phyloP scores from a whole-genome alignment of 768 basidiomycete genomes.

The Mycena galericulata region DNA sequence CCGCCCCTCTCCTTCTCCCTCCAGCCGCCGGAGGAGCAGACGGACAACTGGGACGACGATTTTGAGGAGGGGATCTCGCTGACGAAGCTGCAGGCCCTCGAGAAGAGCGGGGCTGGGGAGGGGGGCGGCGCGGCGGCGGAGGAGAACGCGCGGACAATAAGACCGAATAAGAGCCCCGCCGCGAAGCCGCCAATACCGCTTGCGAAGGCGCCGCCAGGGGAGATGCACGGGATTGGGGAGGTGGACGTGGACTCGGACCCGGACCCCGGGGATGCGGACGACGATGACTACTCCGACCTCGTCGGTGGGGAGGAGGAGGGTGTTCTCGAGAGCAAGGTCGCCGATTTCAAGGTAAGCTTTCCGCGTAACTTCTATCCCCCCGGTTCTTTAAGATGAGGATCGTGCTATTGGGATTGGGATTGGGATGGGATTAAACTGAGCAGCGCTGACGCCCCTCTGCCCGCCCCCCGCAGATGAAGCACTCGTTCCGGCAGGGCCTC shows the following conservation, averaged over 20 bases:
- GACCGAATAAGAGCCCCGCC: slow-evolving; percentile 79
- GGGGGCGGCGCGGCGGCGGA: slow-evolving; percentile 64
- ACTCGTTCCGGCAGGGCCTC: slow-evolving; percentile 76
- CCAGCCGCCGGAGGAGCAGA: slow-evolving; percentile 85
- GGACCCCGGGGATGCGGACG: too few species aligned
- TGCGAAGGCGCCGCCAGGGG: slow-evolving; percentile 70
- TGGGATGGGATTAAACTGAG: neutral
- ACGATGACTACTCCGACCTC: slow-evolving; percentile 95
- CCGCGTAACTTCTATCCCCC: slow-evolving; percentile 11
- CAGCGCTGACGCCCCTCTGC: neutral
- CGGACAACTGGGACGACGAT: slow-evolving; percentile 98
- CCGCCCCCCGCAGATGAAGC: slow-evolving; percentile 66
- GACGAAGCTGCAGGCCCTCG: slow-evolving; percentile 84
- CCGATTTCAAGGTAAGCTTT: slow-evolving; percentile 78
- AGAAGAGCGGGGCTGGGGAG: slow-evolving; percentile 69
- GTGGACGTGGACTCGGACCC: too few species aligned
- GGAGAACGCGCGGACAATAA: slow-evolving; percentile 85
- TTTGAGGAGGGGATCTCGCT: slow-evolving; percentile 95
- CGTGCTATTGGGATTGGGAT: too few species aligned
- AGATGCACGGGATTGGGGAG: slow-evolving; percentile 80
- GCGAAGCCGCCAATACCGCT: slow-evolving; percentile 61
- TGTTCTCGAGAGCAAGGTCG: slow-evolving; percentile 80
- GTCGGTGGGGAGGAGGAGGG: slow-evolving; percentile 81
- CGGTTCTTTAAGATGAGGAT: neutral
- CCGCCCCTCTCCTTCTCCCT: slow-evolving; percentile 75